Base-by-base conservation (phyloP, 1,284 basidiomycete species). In the Cerrena zonata region DNA sequence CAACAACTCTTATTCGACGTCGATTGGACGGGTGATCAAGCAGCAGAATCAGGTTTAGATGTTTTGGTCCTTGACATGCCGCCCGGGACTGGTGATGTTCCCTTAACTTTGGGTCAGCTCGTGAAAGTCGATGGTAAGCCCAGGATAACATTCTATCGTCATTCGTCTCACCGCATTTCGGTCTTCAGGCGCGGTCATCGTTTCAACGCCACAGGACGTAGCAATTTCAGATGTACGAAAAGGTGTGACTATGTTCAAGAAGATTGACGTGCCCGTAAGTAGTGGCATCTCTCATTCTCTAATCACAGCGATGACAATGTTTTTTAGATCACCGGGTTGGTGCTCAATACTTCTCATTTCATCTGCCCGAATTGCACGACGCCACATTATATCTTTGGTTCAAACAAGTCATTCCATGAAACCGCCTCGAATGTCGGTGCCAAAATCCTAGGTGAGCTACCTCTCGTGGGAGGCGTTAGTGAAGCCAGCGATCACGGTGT, bases 1-100 rank as follows among this genome's bases (percentile, higher is more conserved):
- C 95, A 98, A 67, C 92, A 99, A 65, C 75, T 99, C 0, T 77
- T 98, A 0, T 98, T 99, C 63, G 94, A 98, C 59, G 93, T 98
- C 2, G 95, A 98, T 65, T 99, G 96, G 95, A 69, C 76, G 23
- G 71, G 62, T 30, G 59, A 60, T 12, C 69, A 69, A 7, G 64
- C 59, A 24, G 54, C 66, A 47, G 67, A 68, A n/a, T 61, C 69
- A 2, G 75, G 73, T 3, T 70, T 98, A 24, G 95, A 99, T 63
- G 75, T 92, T 0, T 75, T 99, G 10, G 91, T 99, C 10, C 76
- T 99, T 44, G 96, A 99, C 68, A 94, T 97, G 86, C 95, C 95
- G 1, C 95, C 95, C 0, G 95, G 96, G 0, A 99, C 95, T 0
- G 95, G 95, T 0, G 95, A 99, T 64, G 93, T 99, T 0, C 91